A percentile compares a stretch with the other conserved stretches of the same genome.
These are phyloP conservation scores for Penicillium subrubescens DNA, from an alignment of 495 filamentous ascomycete species.

Conservation along the genomic window DNA sequence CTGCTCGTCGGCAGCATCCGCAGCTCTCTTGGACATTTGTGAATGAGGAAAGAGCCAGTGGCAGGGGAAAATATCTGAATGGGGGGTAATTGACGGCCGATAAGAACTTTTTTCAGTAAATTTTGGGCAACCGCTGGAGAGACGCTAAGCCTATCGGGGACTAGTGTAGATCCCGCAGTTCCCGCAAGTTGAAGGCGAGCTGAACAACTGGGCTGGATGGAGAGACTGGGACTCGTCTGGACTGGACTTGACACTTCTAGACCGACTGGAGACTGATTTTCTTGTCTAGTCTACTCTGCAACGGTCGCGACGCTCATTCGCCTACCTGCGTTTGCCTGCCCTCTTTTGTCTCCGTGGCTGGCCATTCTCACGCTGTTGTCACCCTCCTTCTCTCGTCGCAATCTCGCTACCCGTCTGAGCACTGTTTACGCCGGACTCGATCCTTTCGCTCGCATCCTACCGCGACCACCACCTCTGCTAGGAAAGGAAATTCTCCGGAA, in stretches of 20 bases:
- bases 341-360: slow-evolving; percentile 7
- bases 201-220: slow-evolving; percentile 19
- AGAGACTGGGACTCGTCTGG: neutral
- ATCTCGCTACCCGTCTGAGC: neutral
- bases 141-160: slow-evolving; percentile 44
- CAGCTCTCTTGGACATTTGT: slow-evolving; percentile 76
- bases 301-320: slow-evolving; percentile 1
- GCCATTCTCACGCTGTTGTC: neutral
- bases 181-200: slow-evolving; percentile 27
- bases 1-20: slow-evolving; percentile 56
- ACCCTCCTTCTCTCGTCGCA: slow-evolving; percentile 6
- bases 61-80: slow-evolving; percentile 14
- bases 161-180: slow-evolving; percentile 41
- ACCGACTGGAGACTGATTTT: neutral
- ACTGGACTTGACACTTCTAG: neutral
- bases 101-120: slow-evolving; percentile 42
- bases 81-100: slow-evolving; percentile 20
- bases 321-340: slow-evolving; percentile 12
- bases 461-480: neutral
- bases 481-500: neutral
- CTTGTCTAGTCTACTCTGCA: slow-evolving; percentile 5
- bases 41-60: slow-evolving; percentile 8
- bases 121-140: slow-evolving; percentile 30
- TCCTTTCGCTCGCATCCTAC: neutral
- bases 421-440: slow-evolving; percentile 13